Evolutionary conservation across 1,284 basidiomycete genomes (phyloP), one percentile per base, ranked within the genome.

Genomic region (Heliocybe sulcata): DNA sequence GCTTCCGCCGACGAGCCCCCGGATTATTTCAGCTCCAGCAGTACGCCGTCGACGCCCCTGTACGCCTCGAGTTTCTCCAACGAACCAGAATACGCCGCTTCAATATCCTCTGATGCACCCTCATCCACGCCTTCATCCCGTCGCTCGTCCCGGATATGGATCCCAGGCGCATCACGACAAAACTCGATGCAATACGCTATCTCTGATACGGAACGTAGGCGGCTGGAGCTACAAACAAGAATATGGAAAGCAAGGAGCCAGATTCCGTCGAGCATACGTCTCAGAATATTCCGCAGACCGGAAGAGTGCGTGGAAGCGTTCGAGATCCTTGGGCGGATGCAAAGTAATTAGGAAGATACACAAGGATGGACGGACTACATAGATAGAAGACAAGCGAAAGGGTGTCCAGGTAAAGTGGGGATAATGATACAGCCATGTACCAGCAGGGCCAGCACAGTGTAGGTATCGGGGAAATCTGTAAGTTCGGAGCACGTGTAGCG

Each of bases 271-370:
- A 70, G 79, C 56, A 72, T 88, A 10, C 68, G 72, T 14, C 67
- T 91, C 64, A 75, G 85, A 49, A 66, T 90, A 20, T 91, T 91
- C 63, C 74, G 79, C 59, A 66, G 80, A 38, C 83, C 88, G 6
- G 67, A 64, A 57, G 86, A 91, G 59, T 90, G 87, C 61, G 72
- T 79, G 6, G 87, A 89, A 65, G 77, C 75, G 31, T 56, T 55
- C 22, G 57, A 60, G 42, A 60, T 70, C 8, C 57, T 72, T 45
- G 66, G 68, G 42, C 12, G 47, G 47, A 23, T 49, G 42, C n/a
- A 25, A 45, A 45, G 42, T 45, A 20, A 45, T 19, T 45, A 45
- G 10, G 42, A 45, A 31, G 12, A 31, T 31, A 31, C 29, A 31
- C 4, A 31, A 45, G 42, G 42, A 45, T 31, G 29, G 12, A 31